phyloP scores from a whole-genome alignment of 495 filamentous ascomycete genomes.

The Lineolata rhizophorae region DNA sequence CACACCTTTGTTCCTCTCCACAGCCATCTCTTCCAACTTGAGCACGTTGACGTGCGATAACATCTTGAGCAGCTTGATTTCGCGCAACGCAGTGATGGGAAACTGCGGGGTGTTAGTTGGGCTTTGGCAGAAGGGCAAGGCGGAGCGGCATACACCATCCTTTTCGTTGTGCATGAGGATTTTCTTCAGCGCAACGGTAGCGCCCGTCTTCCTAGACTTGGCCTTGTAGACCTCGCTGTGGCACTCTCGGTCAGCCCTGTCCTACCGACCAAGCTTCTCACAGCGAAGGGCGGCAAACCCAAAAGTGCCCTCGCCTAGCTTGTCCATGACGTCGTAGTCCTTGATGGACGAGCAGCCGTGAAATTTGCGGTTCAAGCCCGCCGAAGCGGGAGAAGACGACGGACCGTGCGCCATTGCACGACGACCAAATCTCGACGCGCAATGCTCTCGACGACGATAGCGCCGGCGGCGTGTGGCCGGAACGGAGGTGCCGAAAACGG shows the following conservation, averaged over 20 bases:
- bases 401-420: conserved; percentile 19
- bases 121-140: conserved; percentile 16
- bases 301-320: conserved; percentile 95
- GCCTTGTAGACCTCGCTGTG: conserved; percentile 79
- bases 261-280: not conserved
- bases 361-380: conserved; percentile 30
- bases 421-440: not conserved
- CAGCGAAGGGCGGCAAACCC: conserved; percentile 32
- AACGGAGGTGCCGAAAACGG: too few relatives aligned
- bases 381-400: conserved; percentile 10
- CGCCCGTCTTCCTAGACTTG: conserved; percentile 45
- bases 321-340: conserved; percentile 72
- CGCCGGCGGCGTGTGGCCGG: too few relatives aligned
- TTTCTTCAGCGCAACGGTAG: conserved; percentile 80
- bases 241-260: too few relatives aligned
- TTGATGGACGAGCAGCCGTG: conserved; percentile 68
- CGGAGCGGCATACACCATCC: conserved; percentile 29
- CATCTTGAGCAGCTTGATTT: conserved; percentile 93
- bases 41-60: conserved; percentile 78
- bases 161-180: conserved; percentile 75
- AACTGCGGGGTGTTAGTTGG: conserved; percentile 19
- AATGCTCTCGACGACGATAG: too few relatives aligned
- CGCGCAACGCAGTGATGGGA: conserved; percentile 55
- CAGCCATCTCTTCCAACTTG: conserved; percentile 81
- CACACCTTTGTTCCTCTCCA: conserved; percentile 54